phyloP scores from a whole-genome alignment of 805 yeast species.

The Candida succiphila region DNA sequence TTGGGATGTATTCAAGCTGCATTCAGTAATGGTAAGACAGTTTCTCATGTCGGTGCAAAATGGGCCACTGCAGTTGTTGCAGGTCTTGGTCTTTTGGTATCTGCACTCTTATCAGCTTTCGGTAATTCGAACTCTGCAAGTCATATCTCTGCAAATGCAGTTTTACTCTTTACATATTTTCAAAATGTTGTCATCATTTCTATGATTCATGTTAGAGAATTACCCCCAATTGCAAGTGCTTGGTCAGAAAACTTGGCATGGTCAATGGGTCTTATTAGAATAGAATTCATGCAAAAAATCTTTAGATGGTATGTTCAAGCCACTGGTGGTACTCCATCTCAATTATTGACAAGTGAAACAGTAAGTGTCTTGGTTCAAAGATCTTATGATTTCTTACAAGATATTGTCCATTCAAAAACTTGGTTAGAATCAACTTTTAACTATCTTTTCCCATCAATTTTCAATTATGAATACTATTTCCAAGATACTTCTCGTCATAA shows the following conservation, averaged over 20 bases:
- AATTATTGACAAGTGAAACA: slow-evolving; percentile 51
- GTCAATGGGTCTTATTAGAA: slow-evolving; percentile 86
- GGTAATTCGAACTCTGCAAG: slow-evolving; percentile 89
- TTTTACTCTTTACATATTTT: slow-evolving; percentile 76
- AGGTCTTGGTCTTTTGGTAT: slow-evolving; percentile 74
- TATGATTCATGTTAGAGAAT: slow-evolving; percentile 76
- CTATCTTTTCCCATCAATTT: slow-evolving; percentile 11
- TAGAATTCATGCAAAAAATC: slow-evolving; percentile 73
- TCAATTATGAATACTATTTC: not conserved
- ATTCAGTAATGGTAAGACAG: slow-evolving; percentile 71
- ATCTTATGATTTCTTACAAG: slow-evolving; percentile 21
- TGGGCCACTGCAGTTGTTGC: slow-evolving; percentile 93
- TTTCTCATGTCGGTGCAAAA: slow-evolving; percentile 69
- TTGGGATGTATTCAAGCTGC: slow-evolving; percentile 71
- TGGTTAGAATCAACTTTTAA: slow-evolving; percentile 10
- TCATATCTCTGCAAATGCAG: slow-evolving; percentile 78
- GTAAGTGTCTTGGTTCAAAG: slow-evolving; percentile 70
- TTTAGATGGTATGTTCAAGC: slow-evolving; percentile 80
- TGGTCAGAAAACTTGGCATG: slow-evolving; percentile 91
- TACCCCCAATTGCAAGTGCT: slow-evolving; percentile 87
- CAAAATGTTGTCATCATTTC: slow-evolving; percentile 78
- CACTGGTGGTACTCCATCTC: slow-evolving; percentile 80
- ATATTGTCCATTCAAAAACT: slow-evolving; percentile 4
- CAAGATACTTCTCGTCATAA: not conserved
- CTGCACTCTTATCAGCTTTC: slow-evolving; percentile 74